A percentile compares a stretch with the other conserved stretches of the same genome.
phyloP scores from a whole-genome alignment of 345 rosid species.

The Eucalyptus cladocalyx region DNA sequence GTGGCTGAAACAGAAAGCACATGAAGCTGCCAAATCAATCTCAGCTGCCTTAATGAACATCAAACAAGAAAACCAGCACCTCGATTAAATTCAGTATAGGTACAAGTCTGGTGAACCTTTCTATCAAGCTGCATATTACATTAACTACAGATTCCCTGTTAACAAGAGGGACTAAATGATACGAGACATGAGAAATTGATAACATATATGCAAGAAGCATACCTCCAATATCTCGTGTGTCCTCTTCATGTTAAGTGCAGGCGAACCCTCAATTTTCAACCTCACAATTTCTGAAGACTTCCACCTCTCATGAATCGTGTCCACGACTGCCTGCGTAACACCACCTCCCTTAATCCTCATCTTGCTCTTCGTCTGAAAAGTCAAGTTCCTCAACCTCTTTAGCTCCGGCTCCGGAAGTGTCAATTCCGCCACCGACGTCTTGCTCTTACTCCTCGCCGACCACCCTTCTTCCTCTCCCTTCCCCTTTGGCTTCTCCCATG shows the following conservation, averaged over 20 bases:
- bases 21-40: background rate
- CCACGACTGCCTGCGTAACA: conserved; percentile 65
- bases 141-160: background rate
- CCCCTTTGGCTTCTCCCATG: conserved; percentile 66
- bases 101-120: background rate
- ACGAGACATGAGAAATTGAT: background rate
- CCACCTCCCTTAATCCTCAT: conserved; percentile 53
- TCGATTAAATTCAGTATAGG: background rate
- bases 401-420: conserved; percentile 68
- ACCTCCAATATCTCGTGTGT: conserved; percentile 95
- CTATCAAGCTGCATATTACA: background rate
- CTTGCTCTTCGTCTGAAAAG: conserved; percentile 50
- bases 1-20: background rate
- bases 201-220: conserved; percentile 6
- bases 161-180: background rate
- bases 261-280: conserved; percentile 70
- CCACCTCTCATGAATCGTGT: conserved; percentile 69
- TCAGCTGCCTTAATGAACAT: background rate
- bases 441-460: conserved; percentile 43
- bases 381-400: conserved; percentile 69
- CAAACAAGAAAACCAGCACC: background rate
- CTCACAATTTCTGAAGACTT: conserved; percentile 70
- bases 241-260: conserved; percentile 87
- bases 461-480: conserved; percentile 25
- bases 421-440: conserved; percentile 60